phyloP scores from a whole-genome alignment of 78 protist species.

The Dictyostelium citrinum region DNA sequence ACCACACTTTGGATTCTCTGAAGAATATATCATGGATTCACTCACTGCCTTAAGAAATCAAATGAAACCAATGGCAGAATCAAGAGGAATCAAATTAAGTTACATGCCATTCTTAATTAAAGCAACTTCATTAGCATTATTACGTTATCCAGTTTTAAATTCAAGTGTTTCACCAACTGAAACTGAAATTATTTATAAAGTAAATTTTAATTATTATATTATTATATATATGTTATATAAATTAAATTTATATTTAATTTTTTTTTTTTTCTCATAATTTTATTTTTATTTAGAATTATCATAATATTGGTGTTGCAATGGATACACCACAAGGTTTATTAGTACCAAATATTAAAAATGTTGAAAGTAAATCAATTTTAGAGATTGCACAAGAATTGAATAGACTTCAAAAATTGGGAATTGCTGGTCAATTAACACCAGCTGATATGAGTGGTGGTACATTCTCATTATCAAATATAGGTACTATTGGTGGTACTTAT shows the following conservation, averaged over 20 bases:
- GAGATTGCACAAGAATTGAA: conserved; percentile 94
- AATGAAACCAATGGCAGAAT: conserved; percentile 77
- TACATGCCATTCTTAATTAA: conserved; percentile 92
- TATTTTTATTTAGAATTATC: conserved; percentile 61
- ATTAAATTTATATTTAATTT: neutral
- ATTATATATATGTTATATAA: neutral
- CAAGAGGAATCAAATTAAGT: conserved; percentile 82
- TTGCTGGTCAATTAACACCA: conserved; percentile 53
- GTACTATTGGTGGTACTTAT: conserved; percentile 96
- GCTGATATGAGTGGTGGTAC: conserved; percentile 89
- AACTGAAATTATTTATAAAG: conserved; percentile 83
- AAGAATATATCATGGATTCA: conserved; percentile 80
- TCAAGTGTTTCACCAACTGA: conserved; percentile 52
- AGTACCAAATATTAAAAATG: conserved; percentile 96
- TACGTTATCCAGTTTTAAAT: conserved; percentile 89
- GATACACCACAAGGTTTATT: conserved; percentile 95
- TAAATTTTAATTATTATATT: neutral
- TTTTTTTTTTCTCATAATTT: neutral
- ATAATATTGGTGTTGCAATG: conserved; percentile 97
- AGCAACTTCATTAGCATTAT: conserved; percentile 94
- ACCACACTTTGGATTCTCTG: conserved; percentile 90
- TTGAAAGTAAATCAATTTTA: conserved; percentile 84
- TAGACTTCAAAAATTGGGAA: conserved; percentile 83
- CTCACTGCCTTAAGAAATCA: neutral
- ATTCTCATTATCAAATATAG: conserved; percentile 94